Evolutionary conservation across 805 yeast genomes (phyloP).

Genomic region (Candida berthetii): DNA sequence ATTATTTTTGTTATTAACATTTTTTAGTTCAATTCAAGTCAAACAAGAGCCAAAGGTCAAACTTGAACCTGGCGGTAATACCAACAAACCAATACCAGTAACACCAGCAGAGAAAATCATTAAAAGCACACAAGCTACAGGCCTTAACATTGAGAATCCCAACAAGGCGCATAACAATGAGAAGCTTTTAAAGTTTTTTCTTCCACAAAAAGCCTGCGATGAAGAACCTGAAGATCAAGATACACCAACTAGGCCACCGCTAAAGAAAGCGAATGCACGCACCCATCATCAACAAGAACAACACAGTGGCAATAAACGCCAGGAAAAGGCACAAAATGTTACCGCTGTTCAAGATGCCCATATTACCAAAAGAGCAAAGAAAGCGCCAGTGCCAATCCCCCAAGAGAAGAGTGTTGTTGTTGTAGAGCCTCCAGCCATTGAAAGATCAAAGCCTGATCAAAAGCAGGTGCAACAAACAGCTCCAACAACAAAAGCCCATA

Average conservation of each 20-base stretch:
- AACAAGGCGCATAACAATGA: background rate
- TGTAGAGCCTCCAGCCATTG: too few species aligned
- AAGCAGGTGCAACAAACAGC: too few species aligned
- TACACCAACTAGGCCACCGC: background rate
- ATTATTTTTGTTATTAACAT: too few species aligned
- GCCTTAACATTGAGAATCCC: background rate
- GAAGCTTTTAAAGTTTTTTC: background rate
- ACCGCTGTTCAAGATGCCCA: too few species aligned
- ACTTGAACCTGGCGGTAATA: background rate
- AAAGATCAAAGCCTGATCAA: too few species aligned
- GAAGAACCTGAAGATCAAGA: background rate
- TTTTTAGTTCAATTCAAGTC: background rate
- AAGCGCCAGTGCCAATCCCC: background rate
- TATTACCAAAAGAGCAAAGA: background rate
- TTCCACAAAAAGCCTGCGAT: background rate
- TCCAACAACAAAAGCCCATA: background rate
- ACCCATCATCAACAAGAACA: too few species aligned
- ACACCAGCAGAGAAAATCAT: background rate
- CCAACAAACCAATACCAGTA: background rate
- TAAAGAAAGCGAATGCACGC: background rate
- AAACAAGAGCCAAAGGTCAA: background rate
- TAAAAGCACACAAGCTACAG: too few species aligned
- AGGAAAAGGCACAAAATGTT: too few species aligned
- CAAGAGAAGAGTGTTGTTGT: too few species aligned
- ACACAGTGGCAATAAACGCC: too few species aligned